phyloP scores from a whole-genome alignment of 2,329 filamentous ascomycete species.

The Neocatenulostroma microsporum region DNA sequence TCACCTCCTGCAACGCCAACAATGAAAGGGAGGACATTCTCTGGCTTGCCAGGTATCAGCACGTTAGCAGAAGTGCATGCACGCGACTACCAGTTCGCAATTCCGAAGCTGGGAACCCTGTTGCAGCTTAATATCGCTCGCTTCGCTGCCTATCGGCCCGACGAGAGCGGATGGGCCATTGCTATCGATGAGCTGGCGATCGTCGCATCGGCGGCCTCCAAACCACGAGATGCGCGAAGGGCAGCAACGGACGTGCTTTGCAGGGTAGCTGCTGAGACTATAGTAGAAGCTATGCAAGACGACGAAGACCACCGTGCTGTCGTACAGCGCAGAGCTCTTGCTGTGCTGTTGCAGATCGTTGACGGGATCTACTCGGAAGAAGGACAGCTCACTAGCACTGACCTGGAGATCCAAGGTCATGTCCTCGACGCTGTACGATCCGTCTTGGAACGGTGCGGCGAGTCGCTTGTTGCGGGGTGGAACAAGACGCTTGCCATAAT shows the following conservation, averaged over 20 bases:
- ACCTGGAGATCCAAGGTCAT: conserved; percentile 57
- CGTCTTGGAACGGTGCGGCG: conserved; percentile 82
- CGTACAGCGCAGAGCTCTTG: conserved; percentile 26
- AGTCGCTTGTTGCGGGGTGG: conserved; percentile 77
- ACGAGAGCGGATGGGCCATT: conserved; percentile 67
- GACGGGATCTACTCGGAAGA: conserved; percentile 23
- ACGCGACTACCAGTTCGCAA: conserved; percentile 41
- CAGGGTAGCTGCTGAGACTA: conserved; percentile 41
- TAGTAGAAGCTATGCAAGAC: conserved; percentile 46
- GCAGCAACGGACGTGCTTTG: conserved; percentile 45
- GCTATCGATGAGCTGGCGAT: conserved; percentile 51
- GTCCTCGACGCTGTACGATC: conserved; percentile 58
- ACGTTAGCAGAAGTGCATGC: conserved; percentile 31
- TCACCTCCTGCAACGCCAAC: conserved; percentile 26
- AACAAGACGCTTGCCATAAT: conserved; percentile 77
- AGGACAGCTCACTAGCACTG: conserved; percentile 20
- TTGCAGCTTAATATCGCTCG: conserved; percentile 45
- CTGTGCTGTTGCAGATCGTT: conserved; percentile 42
- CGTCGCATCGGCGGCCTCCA: conserved; percentile 35
- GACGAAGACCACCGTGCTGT: conserved; percentile 25
- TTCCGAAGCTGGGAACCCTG: conserved; percentile 42
- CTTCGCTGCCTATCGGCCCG: conserved; percentile 58
- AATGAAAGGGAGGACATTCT: conserved; percentile 28
- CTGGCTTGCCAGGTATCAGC: conserved; percentile 38
- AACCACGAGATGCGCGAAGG: conserved; percentile 38